Evolutionary conservation across 768 basidiomycete genomes (phyloP).

Genomic region (Asterophora parasitica): DNA sequence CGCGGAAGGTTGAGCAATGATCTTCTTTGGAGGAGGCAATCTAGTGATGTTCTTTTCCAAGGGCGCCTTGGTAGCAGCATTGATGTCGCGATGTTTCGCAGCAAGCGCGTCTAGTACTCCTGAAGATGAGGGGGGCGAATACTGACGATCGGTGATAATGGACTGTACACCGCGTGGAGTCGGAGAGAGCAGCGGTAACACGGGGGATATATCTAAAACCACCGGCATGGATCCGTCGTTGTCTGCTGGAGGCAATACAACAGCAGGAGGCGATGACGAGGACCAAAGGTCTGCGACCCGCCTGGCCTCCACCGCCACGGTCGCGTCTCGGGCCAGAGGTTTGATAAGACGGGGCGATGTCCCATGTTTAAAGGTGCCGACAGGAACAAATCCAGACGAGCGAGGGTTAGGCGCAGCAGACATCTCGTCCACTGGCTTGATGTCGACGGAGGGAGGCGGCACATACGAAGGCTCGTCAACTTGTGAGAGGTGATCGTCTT

Average conservation of each 20-base stretch:
- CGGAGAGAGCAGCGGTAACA: constrained; percentile 21
- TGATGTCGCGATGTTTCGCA: constrained; percentile 17
- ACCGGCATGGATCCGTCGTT: constrained; percentile 1
- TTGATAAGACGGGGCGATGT: constrained; percentile 23
- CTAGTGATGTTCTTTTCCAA: constrained; percentile 8
- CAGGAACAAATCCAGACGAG: constrained; percentile 72
- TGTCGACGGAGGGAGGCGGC: too few relatives aligned
- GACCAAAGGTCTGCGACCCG: constrained; percentile 38
- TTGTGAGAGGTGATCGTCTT: neutral
- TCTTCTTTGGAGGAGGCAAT: constrained; percentile 11
- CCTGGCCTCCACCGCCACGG: constrained; percentile 33
- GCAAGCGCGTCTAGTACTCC: constrained; percentile 6
- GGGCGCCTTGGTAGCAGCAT: constrained; percentile 13
- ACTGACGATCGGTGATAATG: constrained; percentile 31
- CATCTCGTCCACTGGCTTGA: constrained; percentile 7
- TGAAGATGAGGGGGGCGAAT: constrained; percentile 30
- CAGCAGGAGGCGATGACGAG: constrained; percentile 5
- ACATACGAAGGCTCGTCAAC: neutral
- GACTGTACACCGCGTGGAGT: constrained; percentile 23
- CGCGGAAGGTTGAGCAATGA: constrained; percentile 16
- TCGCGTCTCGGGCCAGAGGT: constrained; percentile 22
- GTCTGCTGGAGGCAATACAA: neutral
- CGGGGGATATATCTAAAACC: constrained; percentile 11
- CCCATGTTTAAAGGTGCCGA: constrained; percentile 48
- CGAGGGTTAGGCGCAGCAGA: constrained; percentile 58